A percentile compares a stretch with the other conserved stretches of the same genome.
These are phyloP conservation scores for Pulveroboletus sp. DNA, from an alignment of 768 basidiomycete species.

Conservation along the genomic window DNA sequence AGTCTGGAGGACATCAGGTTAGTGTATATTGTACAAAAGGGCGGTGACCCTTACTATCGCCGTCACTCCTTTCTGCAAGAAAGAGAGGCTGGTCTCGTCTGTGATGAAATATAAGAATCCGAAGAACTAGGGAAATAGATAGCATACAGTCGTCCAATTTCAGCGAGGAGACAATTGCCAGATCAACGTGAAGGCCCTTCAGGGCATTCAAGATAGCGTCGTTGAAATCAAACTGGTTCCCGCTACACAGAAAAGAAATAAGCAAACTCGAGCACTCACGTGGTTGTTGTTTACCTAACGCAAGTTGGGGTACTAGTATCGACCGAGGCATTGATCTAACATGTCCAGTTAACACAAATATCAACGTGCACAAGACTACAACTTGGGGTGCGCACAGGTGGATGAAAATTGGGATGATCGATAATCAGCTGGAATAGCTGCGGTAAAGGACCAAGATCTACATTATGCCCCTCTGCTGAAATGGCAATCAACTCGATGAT, in stretches of 20 bases:
- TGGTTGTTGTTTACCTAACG: constrained; percentile 40
- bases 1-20: constrained; percentile 35
- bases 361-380: not conserved
- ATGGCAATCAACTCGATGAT: constrained; percentile 54
- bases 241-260: constrained; percentile 35
- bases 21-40: not conserved
- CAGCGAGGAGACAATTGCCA: constrained; percentile 48
- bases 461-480: constrained; percentile 48
- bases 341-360: not conserved
- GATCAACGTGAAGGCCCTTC: constrained; percentile 52
- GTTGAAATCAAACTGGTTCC: constrained; percentile 57
- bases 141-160: constrained; percentile 64
- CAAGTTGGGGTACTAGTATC: constrained; percentile 52
- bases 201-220: constrained; percentile 61
- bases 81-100: constrained; percentile 54
- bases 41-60: constrained; percentile 39
- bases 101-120: constrained; percentile 1
- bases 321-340: constrained; percentile 52
- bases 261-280: not conserved
- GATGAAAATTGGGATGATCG: constrained; percentile 46
- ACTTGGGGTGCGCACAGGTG: constrained; percentile 36
- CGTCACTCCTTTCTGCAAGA: constrained; percentile 53
- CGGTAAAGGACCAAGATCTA: constrained; percentile 57
- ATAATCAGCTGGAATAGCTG: constrained; percentile 52
- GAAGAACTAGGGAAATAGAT: not conserved